Evolutionary conservation across 2,329 filamentous ascomycete genomes (phyloP).

Genomic region (Calonectria multiphialidica): DNA sequence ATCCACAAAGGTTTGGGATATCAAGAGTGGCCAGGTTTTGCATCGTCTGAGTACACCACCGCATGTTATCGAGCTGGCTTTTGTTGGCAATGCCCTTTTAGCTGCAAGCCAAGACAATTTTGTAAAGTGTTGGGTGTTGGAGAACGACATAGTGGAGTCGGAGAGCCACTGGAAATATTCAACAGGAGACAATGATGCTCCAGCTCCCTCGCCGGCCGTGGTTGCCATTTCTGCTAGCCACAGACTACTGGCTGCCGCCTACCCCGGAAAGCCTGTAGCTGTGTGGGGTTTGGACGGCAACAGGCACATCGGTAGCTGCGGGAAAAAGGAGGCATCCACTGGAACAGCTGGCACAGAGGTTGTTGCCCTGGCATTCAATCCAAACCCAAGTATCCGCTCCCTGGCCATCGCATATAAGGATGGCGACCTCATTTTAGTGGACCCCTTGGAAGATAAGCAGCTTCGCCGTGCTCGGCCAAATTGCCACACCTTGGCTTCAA

Average conservation of each 20-base stretch:
- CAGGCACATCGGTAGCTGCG: slow-evolving; percentile 47
- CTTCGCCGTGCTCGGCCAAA: slow-evolving; percentile 42
- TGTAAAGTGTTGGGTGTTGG: slow-evolving; percentile 44
- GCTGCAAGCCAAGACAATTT: slow-evolving; percentile 41
- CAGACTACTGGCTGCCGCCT: slow-evolving; percentile 48
- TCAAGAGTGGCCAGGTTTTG: slow-evolving; percentile 40
- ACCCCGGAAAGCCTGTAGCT: slow-evolving; percentile 45
- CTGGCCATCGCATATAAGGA: slow-evolving; percentile 48
- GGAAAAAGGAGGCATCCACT: slow-evolving; percentile 45
- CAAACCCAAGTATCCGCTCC: slow-evolving; percentile 44
- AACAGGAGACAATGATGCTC: slow-evolving; percentile 7
- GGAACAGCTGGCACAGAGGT: slow-evolving; percentile 48
- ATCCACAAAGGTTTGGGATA: slow-evolving; percentile 48
- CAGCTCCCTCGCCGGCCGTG: slow-evolving; percentile 29
- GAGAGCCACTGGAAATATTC: slow-evolving; percentile 39
- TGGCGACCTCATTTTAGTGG: slow-evolving; percentile 48
- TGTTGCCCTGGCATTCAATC: slow-evolving; percentile 49
- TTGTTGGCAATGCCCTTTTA: slow-evolving; percentile 43
- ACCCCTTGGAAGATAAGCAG: slow-evolving; percentile 41
- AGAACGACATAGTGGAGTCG: slow-evolving; percentile 22
- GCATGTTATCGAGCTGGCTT: slow-evolving; percentile 39
- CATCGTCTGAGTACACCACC: slow-evolving; percentile 38
- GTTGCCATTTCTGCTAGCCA: slow-evolving; percentile 45
- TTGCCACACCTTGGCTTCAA: slow-evolving; percentile 46
- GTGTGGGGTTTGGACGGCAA: slow-evolving; percentile 51